Percentiles rank a stretch among this genome's conserved stretches.
Conservation (phyloP, 371 early-diverging fungal species). For the Rhizomucor pusillus region DNA sequence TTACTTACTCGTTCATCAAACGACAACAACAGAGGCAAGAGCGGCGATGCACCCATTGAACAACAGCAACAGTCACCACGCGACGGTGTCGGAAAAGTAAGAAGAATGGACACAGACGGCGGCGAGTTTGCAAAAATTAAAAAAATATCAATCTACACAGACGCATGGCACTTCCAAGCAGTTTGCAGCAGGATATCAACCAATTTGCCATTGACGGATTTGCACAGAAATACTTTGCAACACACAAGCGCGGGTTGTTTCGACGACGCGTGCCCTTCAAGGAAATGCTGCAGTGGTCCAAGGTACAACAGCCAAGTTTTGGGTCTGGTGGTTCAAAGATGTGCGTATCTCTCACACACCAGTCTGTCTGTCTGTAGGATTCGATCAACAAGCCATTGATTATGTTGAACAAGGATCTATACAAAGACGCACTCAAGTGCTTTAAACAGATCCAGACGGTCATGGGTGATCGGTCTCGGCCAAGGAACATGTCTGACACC, state of each 20-base stretch:
- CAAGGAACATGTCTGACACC: constrained; percentile 24
- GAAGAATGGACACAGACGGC: constrained; percentile 1
- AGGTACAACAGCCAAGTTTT: constrained; percentile 30
- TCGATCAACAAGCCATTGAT: constrained; percentile 79
- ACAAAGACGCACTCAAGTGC: constrained; percentile 83
- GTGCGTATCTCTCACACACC: no score
- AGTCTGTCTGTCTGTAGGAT: no score
- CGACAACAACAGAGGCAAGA: constrained; percentile 58
- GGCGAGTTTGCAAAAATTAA: not conserved
- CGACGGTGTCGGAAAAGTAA: constrained; percentile 3
- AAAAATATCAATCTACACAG: not conserved
- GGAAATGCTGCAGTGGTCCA: constrained; percentile 82
- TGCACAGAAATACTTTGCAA: constrained; percentile 89
- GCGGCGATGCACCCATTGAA: constrained; percentile 50
- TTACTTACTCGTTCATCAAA: no score
- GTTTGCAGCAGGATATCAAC: constrained; percentile 69
- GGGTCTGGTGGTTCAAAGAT: not conserved
- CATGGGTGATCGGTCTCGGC: constrained; percentile 73
- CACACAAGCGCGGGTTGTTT: constrained; percentile 84
- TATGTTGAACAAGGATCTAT: constrained; percentile 70
- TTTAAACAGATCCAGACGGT: constrained; percentile 82
- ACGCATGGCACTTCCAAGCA: constrained; percentile 47
- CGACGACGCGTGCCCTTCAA: constrained; percentile 83
- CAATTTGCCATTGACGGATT: constrained; percentile 89
- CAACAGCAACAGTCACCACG: constrained; percentile 1